Base-by-base conservation (phyloP, 352 stramenopile genomes). In the Globisporangium polare region DNA sequence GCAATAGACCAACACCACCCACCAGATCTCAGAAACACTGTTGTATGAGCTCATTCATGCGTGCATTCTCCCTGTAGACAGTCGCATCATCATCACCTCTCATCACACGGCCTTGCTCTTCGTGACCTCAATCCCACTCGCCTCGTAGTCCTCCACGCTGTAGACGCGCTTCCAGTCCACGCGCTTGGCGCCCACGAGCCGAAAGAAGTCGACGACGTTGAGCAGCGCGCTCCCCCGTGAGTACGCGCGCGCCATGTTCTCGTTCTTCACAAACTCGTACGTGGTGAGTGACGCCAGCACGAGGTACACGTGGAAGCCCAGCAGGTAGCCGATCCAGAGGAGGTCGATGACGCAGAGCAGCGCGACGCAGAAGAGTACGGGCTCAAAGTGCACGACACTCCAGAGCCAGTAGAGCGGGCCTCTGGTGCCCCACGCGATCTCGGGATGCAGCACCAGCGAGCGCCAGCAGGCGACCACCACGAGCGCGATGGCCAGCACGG, bases 261-360 rank as follows among this genome's bases (percentile, higher is more conserved):
- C 79, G 43, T 67, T 69, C 64, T 87, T 91, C 22, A 93, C 73
- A n/a, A 90, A 74, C 52, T 93, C 84, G 63, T 93, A 91, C 22
- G 84, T 93, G 42, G 84, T 93, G 35, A 88, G 76, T 12, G 78
- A 75, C 27, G 72, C 72, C 27, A 74, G 63, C 47, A 87, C 58
- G 35, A 90, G 70, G 69, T 88, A 93, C 5, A 74, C 24, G 61
- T 93, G 78, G 68, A 90, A 88, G 24, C 77, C 35, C 6, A 91
- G 62, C 60, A 91, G 72, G 67, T 93, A 93, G 8, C 67, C 78
- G 62, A 93, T 90, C 84, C 84, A 93, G 13, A 61, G 27, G 29
- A 88, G 70, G 50, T 93, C 80, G n/a, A 89, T 51, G 18, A 76
- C 35, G 24, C 76, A 72, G 39, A 93, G 67, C 29, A 78, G 58